phyloP scores from a whole-genome alignment of 495 filamentous ascomycete genomes.

The Chaetomium cochliodes region DNA sequence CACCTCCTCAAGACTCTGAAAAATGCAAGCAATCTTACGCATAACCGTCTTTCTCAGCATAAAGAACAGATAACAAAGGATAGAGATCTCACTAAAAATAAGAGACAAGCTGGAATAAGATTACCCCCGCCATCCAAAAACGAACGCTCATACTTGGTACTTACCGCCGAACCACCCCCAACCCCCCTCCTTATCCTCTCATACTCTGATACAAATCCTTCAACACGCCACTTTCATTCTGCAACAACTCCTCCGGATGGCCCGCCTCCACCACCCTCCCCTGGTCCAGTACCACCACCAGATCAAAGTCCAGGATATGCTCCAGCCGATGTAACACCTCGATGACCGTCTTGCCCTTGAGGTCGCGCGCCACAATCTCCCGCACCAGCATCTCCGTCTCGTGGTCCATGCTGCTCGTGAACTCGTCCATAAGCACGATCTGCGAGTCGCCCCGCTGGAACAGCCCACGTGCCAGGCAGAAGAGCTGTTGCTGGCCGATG shows the following conservation, averaged over 20 bases:
- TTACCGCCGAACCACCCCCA: too few relatives aligned
- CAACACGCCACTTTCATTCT: conserved; percentile 17
- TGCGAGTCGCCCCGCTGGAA: conserved; percentile 8
- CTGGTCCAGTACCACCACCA: conserved; percentile 11
- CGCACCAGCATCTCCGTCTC: conserved; percentile 18
- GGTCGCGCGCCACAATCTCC: conserved; percentile 10
- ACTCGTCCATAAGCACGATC: conserved; percentile 18
- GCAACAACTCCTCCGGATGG: conserved; percentile 15
- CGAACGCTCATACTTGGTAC: too few relatives aligned
- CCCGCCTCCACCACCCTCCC: conserved; percentile 14
- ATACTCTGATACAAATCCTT: conserved; percentile 20
- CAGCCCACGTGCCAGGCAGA: conserved; percentile 13
- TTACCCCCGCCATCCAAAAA: too few relatives aligned
- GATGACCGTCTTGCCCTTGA: conserved; percentile 4
- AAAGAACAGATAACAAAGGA: too few relatives aligned
- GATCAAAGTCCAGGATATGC: conserved; percentile 17
- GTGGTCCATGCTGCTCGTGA: conserved; percentile 17
- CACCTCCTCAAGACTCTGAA: too few relatives aligned
- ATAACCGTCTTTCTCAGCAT: too few relatives aligned
- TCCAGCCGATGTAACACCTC: conserved; percentile 16
- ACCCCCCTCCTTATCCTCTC: conserved; percentile 8
- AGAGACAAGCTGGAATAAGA: too few relatives aligned
- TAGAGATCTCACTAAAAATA: too few relatives aligned
- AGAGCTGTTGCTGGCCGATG: conserved; percentile 15
- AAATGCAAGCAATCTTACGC: too few relatives aligned